Conservation (phyloP, 2,329 filamentous ascomycete species). For the Trichothecium sympodiale region DNA sequence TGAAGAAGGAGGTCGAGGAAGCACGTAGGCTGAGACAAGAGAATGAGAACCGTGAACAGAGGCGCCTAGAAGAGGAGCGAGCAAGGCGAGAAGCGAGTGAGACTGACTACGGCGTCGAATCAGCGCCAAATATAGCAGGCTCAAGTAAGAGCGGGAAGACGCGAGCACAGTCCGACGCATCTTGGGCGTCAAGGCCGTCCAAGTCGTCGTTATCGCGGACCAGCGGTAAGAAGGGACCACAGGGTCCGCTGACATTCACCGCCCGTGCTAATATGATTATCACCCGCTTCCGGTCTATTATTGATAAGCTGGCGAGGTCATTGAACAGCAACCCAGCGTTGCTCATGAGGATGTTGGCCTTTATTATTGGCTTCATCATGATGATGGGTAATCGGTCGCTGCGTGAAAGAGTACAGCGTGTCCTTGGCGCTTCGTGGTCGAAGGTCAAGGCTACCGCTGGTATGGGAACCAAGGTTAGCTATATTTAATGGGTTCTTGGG, state of each 20-base stretch:
- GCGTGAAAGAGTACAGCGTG: slow-evolving; percentile 59
- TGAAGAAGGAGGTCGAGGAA: slow-evolving; percentile 46
- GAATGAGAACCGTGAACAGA: slow-evolving; percentile 45
- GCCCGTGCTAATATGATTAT: slow-evolving; percentile 42
- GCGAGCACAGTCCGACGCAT: slow-evolving; percentile 21
- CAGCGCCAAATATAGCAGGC: slow-evolving; percentile 27
- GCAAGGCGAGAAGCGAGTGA: slow-evolving; percentile 42
- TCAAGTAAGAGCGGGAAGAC: slow-evolving; percentile 20
- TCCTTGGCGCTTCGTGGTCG: slow-evolving; percentile 61
- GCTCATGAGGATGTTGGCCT: slow-evolving; percentile 57
- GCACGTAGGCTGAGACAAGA: slow-evolving; percentile 42
- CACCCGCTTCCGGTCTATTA: slow-evolving; percentile 35
- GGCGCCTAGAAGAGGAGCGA: slow-evolving; percentile 43
- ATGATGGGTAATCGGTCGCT: slow-evolving; percentile 66
- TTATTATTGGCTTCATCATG: slow-evolving; percentile 67
- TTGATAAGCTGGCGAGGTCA: slow-evolving; percentile 38
- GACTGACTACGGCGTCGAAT: slow-evolving; percentile 59
- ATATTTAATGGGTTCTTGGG: slow-evolving; percentile 50
- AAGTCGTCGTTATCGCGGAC: slow-evolving; percentile 14
- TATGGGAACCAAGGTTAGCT: slow-evolving; percentile 96
- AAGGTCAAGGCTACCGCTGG: slow-evolving; percentile 78
- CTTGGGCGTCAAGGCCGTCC: slow-evolving; percentile 13
- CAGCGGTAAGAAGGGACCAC: slow-evolving; percentile 15
- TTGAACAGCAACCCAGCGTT: slow-evolving; percentile 46
- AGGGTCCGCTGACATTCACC: slow-evolving; percentile 23